Evolutionary conservation across 495 filamentous ascomycete species (phyloP).

Genomic region (Chaetomidium leptoderma): DNA sequence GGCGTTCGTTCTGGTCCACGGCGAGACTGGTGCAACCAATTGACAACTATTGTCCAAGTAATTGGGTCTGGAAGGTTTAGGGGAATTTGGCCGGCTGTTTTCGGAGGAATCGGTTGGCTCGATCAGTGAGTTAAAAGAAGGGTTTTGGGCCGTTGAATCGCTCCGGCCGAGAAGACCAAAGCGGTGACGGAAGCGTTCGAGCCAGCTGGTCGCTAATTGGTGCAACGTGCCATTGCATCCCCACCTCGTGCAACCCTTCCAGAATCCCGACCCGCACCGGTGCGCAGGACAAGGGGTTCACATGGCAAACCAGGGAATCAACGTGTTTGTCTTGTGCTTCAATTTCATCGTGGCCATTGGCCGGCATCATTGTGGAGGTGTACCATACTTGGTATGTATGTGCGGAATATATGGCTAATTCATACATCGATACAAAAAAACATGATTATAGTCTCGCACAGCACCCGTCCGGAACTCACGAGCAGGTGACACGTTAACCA

Average conservation of each 20-base stretch:
- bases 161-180: neutral
- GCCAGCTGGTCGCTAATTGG: neutral
- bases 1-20: neutral
- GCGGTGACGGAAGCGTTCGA: neutral
- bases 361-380: too few relatives aligned
- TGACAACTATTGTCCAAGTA: neutral
- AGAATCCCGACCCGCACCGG: neutral
- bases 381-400: too few relatives aligned
- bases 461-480: too few relatives aligned
- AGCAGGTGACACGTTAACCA: too few relatives aligned
- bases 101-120: neutral
- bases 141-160: neutral
- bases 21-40: neutral
- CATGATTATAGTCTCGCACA: too few relatives aligned
- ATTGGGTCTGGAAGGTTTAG: neutral
- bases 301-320: too few relatives aligned
- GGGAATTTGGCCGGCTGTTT: neutral
- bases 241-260: neutral
- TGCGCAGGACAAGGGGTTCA: too few relatives aligned
- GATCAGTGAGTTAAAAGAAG: neutral
- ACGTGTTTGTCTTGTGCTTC: too few relatives aligned
- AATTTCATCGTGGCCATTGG: too few relatives aligned
- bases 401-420: too few relatives aligned
- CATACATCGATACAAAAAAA: too few relatives aligned
- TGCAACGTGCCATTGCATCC: neutral